Evolutionary conservation across 1,284 basidiomycete genomes (phyloP).

Genomic region (Ustilago hordei): DNA sequence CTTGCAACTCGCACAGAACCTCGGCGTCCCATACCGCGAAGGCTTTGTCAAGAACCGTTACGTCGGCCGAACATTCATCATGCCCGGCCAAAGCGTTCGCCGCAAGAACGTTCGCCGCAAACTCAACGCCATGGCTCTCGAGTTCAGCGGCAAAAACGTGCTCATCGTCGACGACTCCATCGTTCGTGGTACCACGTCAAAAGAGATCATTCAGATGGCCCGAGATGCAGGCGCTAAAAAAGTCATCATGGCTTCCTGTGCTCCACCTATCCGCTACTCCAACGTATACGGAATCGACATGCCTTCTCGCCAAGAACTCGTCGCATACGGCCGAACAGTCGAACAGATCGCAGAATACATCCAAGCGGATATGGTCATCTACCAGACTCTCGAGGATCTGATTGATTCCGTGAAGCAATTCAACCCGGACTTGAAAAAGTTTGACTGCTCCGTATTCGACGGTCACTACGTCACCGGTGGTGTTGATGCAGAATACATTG

Average conservation of each 20-base stretch:
- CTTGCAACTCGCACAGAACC: conserved; percentile 90
- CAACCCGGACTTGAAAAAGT: conserved; percentile 82
- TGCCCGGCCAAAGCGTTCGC: conserved; percentile 89
- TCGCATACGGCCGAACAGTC: conserved; percentile 84
- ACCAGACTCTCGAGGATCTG: conserved; percentile 93
- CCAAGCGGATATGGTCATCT: conserved; percentile 96
- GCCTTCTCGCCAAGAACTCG: conserved; percentile 93
- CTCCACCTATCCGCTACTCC: conserved; percentile 92
- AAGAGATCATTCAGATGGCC: conserved; percentile 99
- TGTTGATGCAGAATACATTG: conserved; percentile 87
- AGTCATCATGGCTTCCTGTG: conserved; percentile 95
- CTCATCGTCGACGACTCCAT: conserved; percentile 98
- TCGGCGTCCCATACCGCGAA: conserved; percentile 92
- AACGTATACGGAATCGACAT: conserved; percentile 99
- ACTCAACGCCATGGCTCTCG: conserved; percentile 98
- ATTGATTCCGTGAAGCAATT: conserved; percentile 87
- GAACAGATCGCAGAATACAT: conserved; percentile 84
- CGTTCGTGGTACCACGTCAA: conserved; percentile 97
- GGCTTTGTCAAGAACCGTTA: conserved; percentile 99
- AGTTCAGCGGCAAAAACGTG: conserved; percentile 92
- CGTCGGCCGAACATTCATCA: conserved; percentile 98
- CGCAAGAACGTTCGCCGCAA: conserved; percentile 95
- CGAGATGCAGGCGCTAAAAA: conserved; percentile 98
- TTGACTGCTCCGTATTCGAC: conserved; percentile 98
- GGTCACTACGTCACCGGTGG: conserved; percentile 97